Evolutionary conservation across 2,329 filamentous ascomycete species (phyloP).

Genomic region (Periconia sp.): DNA sequence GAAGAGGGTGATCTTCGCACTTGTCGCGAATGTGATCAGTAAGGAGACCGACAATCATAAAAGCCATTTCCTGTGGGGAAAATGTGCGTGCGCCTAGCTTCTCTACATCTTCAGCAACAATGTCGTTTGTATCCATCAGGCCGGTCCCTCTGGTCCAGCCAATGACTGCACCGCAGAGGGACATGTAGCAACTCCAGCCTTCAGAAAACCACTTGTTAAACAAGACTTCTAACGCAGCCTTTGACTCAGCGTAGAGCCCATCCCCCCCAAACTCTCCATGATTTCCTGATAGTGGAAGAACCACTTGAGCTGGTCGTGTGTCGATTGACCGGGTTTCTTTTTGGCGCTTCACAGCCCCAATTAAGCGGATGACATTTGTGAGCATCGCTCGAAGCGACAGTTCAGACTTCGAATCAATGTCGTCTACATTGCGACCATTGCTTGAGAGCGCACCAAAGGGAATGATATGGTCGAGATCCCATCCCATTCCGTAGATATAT

Average conservation of each 20-base stretch:
- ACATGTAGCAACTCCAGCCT: constrained; percentile 95
- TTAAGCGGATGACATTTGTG: constrained; percentile 89
- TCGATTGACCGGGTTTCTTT: constrained; percentile 87
- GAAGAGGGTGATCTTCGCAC: constrained; percentile 93
- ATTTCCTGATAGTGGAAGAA: constrained; percentile 93
- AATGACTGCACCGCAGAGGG: constrained; percentile 96
- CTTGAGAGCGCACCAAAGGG: constrained; percentile 98
- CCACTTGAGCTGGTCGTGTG: constrained; percentile 93
- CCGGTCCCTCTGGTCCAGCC: constrained; percentile 98
- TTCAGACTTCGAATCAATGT: constrained; percentile 95
- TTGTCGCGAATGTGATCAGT: constrained; percentile 89
- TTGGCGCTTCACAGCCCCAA: constrained; percentile 87
- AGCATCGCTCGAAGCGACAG: constrained; percentile 98
- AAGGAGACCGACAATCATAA: constrained; percentile 97
- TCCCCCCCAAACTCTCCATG: constrained; percentile 98
- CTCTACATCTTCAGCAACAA: constrained; percentile 95
- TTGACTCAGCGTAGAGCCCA: constrained; percentile 97
- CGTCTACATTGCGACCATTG: constrained; percentile 95
- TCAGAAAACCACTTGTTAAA: constrained; percentile 99
- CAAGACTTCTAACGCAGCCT: constrained; percentile 92
- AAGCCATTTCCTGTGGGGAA: constrained; percentile 99
- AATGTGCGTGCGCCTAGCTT: constrained; percentile 96
- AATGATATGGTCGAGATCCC: constrained; percentile 95
- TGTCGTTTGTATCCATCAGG: constrained; percentile 96
- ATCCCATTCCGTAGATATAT: constrained; percentile 97